phyloP scores from a whole-genome alignment of 2,329 filamentous ascomycete species.

The Geosmithia putterillii region DNA sequence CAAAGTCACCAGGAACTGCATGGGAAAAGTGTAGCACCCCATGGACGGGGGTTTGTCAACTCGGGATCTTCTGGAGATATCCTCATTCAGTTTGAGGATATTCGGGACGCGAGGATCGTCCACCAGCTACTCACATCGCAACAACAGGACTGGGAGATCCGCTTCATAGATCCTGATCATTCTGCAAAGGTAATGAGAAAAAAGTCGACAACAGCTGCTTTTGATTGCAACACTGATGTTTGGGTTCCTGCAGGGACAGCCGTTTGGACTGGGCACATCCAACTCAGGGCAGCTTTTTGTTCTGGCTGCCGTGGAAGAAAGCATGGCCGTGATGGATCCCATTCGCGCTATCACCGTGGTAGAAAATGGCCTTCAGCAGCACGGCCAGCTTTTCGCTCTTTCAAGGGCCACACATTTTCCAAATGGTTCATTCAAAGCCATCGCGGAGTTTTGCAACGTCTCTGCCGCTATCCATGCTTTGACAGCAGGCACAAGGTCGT shows the following conservation, averaged over 20 bases:
- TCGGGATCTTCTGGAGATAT: slow-evolving; percentile 22
- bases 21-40: slow-evolving; percentile 16
- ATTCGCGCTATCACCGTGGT: slow-evolving; percentile 22
- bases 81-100: slow-evolving; percentile 45
- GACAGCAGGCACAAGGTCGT: slow-evolving; percentile 16
- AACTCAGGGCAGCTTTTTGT: slow-evolving; percentile 15
- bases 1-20: slow-evolving; percentile 22
- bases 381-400: slow-evolving; percentile 42
- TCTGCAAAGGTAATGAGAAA: slow-evolving; percentile 5
- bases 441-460: slow-evolving; percentile 41
- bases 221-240: no score
- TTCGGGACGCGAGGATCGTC: slow-evolving; percentile 43
- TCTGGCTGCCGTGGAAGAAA: slow-evolving; percentile 9
- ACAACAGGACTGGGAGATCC: slow-evolving; percentile 29
- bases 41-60: slow-evolving; percentile 22
- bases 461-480: slow-evolving; percentile 27
- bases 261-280: slow-evolving; percentile 1
- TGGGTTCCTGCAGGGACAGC: no score
- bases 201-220: no score
- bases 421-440: slow-evolving; percentile 30
- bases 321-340: slow-evolving; percentile 5
- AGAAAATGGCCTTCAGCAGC: slow-evolving; percentile 23
- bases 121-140: slow-evolving; percentile 30
- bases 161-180: slow-evolving; percentile 9
- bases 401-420: slow-evolving; percentile 25